Percentiles rank a stretch among this genome's conserved stretches.
phyloP scores from a whole-genome alignment of 2,329 filamentous ascomycete genomes.

The Rutstroemia sydowiana region DNA sequence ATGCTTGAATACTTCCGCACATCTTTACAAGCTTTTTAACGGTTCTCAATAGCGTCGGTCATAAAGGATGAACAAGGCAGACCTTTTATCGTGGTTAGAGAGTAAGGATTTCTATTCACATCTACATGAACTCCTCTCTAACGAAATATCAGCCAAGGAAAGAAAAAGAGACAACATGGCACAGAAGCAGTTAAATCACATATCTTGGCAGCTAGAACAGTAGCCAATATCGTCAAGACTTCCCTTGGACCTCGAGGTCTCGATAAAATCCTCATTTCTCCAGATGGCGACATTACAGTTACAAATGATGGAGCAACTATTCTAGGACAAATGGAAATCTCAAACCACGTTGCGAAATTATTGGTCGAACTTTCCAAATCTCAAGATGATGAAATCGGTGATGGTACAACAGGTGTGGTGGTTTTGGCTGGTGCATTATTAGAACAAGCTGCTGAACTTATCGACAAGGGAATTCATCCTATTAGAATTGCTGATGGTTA shows the following conservation, averaged over 20 bases:
- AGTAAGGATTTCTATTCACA: conserved; percentile 59
- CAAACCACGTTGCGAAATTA: conserved; percentile 95
- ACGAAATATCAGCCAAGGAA: conserved; percentile 65
- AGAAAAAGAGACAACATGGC: conserved; percentile 93
- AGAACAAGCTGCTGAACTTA: conserved; percentile 93
- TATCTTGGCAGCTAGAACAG: conserved; percentile 91
- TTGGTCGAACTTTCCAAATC: conserved; percentile 96
- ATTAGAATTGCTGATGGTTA: conserved; percentile 98
- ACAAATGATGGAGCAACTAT: conserved; percentile 99
- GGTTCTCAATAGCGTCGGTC: conserved; percentile 48
- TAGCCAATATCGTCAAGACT: conserved; percentile 95
- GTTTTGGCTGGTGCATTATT: conserved; percentile 90
- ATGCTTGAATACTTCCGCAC: neutral
- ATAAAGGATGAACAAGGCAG: conserved; percentile 97
- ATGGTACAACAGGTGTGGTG: conserved; percentile 95
- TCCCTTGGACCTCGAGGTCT: conserved; percentile 92
- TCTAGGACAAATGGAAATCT: conserved; percentile 96
- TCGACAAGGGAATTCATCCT: conserved; percentile 99
- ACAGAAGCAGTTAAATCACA: conserved; percentile 98
- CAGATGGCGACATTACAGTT: conserved; percentile 97
- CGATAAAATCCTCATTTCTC: conserved; percentile 98
- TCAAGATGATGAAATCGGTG: conserved; percentile 97
- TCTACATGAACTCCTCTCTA: too few relatives aligned
- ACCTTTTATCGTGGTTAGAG: conserved; percentile 96
- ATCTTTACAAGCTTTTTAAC: conserved; percentile 18